A percentile compares a stretch with the other conserved stretches of the same genome.
phyloP scores from a whole-genome alignment of 805 yeast species.

The Schwanniomyces yamadae region DNA sequence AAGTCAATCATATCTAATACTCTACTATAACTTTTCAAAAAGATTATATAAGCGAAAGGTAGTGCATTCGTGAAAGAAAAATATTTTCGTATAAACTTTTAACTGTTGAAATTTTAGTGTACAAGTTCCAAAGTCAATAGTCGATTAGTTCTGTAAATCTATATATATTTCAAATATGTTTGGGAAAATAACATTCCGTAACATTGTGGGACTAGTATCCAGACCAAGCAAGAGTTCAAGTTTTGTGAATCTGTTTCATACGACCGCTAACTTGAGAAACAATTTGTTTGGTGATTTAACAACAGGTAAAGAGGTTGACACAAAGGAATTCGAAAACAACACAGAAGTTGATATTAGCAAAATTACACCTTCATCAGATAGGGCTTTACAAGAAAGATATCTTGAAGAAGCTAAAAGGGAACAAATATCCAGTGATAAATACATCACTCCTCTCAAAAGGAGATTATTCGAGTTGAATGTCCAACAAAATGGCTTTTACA shows the following conservation, averaged over 20 bases:
- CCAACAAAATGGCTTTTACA: conserved; percentile 63
- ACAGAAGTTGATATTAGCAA: conserved; percentile 12
- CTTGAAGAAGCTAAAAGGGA: conserved; percentile 41
- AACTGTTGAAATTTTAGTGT: conserved; percentile 1
- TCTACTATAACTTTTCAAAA: too few species aligned
- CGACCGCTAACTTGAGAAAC: conserved; percentile 10
- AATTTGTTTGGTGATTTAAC: conserved; percentile 36
- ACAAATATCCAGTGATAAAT: conserved; percentile 53
- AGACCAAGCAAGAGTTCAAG: too few species aligned
- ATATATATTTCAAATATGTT: neutral
- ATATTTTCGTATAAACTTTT: conserved; percentile 1
- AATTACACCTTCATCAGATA: conserved; percentile 30
- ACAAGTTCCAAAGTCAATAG: neutral
- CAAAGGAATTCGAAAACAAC: conserved; percentile 1
- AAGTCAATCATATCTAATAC: too few species aligned
- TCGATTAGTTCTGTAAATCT: too few species aligned
- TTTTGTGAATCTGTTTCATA: conserved; percentile 11
- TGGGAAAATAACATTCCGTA: neutral
- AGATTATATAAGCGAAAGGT: conserved; percentile 3
- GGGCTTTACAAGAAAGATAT: conserved; percentile 47
- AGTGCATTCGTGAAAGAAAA: neutral
- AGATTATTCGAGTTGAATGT: conserved; percentile 63
- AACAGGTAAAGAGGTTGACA: conserved; percentile 12
- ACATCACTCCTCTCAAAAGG: conserved; percentile 70
- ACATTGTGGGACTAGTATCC: neutral